Conservation (phyloP, 371 early-diverging fungal genomes). For the Haplosporangium sp. region DNA sequence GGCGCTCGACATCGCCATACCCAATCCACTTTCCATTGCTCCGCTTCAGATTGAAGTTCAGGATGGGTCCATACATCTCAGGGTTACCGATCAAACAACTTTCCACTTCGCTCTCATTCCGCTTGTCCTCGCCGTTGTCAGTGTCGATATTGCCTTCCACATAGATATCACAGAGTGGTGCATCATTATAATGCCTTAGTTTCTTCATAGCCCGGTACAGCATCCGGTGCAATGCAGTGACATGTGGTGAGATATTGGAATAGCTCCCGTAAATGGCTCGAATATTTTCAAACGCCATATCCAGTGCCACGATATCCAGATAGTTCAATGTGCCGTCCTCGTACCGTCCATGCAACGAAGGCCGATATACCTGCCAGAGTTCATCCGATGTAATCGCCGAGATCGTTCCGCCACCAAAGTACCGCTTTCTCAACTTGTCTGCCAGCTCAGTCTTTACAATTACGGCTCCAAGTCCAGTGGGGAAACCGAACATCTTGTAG, state of each 20-base stretch:
- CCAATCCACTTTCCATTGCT: constrained; percentile 64
- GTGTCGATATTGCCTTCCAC: constrained; percentile 30
- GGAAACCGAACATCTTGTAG: constrained; percentile 87
- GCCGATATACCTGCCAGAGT: constrained; percentile 61
- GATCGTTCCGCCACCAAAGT: constrained; percentile 81
- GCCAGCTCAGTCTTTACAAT: constrained; percentile 63
- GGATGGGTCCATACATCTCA: constrained; percentile 67
- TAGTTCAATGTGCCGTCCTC: constrained; percentile 83
- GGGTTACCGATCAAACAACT: constrained; percentile 20
- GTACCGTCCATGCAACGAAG: constrained; percentile 58
- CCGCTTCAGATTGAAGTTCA: constrained; percentile 71
- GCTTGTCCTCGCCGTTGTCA: background rate
- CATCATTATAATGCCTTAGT: constrained; percentile 63
- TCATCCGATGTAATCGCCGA: constrained; percentile 56
- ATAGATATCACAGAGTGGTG: constrained; percentile 61
- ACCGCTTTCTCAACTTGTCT: constrained; percentile 56
- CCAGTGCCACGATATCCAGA: constrained; percentile 71
- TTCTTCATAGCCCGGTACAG: constrained; percentile 53
- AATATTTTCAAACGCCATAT: constrained; percentile 66
- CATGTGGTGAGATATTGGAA: constrained; percentile 53
- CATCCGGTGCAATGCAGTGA: constrained; percentile 50
- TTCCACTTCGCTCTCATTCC: background rate
- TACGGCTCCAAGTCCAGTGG: constrained; percentile 81
- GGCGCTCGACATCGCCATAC: constrained; percentile 64
- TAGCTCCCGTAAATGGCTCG: constrained; percentile 44